These are phyloP conservation scores for Fraxinus floribunda DNA, from an alignment of 305 asterid genomes.

Conservation along the genomic window DNA sequence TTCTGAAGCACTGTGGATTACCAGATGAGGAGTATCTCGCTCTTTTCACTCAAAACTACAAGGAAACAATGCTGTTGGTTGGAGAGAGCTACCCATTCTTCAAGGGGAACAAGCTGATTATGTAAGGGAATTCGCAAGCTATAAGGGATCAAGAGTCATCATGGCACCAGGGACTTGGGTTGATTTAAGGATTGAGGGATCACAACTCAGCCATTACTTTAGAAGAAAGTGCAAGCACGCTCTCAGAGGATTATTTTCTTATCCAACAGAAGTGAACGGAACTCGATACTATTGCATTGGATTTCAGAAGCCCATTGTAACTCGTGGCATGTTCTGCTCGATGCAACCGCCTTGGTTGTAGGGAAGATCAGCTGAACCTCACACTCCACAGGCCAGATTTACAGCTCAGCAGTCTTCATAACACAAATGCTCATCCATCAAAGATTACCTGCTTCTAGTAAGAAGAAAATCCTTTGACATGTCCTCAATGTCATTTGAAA, in stretches of 20 bases:
- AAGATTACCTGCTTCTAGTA: constrained; percentile 63
- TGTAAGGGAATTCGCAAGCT: constrained; percentile 56
- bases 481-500: constrained; percentile 38
- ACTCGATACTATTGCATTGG: constrained; percentile 66
- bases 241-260: constrained; percentile 62
- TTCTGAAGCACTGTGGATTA: constrained; percentile 61
- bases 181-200: constrained; percentile 73
- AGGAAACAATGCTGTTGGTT: constrained; percentile 78
- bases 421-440: constrained; percentile 37
- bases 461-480: constrained; percentile 62
- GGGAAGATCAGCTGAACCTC: constrained; percentile 57
- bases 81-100: constrained; percentile 80
- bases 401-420: constrained; percentile 56
- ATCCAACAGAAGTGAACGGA: constrained; percentile 53
- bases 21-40: constrained; percentile 32
- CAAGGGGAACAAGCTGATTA: constrained; percentile 57
- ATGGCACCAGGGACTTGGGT: constrained; percentile 70
- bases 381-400: constrained; percentile 68
- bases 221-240: constrained; percentile 62
- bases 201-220: constrained; percentile 68
- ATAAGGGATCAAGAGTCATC: constrained; percentile 63
- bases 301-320: constrained; percentile 68
- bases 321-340: constrained; percentile 71
- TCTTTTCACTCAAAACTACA: constrained; percentile 58
- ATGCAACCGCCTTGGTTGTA: constrained; percentile 52